Evolutionary conservation across 768 basidiomycete genomes (phyloP).

Genomic region (Cyclocybe cylindracea): DNA sequence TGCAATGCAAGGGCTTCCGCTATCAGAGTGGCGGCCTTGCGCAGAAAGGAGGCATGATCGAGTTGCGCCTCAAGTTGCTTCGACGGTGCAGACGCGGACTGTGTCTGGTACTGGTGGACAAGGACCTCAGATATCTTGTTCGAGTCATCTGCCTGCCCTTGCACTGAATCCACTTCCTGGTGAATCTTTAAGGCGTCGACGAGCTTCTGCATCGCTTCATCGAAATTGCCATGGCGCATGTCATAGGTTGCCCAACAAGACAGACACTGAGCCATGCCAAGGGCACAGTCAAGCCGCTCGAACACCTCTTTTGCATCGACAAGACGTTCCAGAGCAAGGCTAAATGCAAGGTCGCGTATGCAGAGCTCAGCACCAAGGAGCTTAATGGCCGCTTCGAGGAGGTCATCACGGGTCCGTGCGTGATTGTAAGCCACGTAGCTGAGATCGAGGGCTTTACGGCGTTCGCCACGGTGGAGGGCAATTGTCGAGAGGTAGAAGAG

Average conservation of each 20-base stretch:
- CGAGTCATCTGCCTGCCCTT: slow-evolving; percentile 17
- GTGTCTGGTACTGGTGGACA: not conserved
- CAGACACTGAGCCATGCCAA: slow-evolving; percentile 20
- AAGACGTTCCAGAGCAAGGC: not conserved
- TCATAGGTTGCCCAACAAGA: slow-evolving; percentile 15
- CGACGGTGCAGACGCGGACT: no score
- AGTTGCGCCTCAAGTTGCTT: no score
- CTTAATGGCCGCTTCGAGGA: not conserved
- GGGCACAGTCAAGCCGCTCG: slow-evolving; percentile 1
- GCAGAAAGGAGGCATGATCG: not conserved
- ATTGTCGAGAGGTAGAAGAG: slow-evolving; percentile 11
- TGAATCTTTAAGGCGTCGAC: slow-evolving; percentile 8
- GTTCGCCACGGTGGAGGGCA: slow-evolving; percentile 11
- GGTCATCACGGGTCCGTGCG: not conserved
- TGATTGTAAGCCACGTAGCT: not conserved
- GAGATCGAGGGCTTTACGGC: not conserved
- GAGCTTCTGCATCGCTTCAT: slow-evolving; percentile 13
- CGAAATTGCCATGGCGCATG: slow-evolving; percentile 7
- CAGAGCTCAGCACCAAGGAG: not conserved
- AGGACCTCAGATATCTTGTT: slow-evolving; percentile 13
- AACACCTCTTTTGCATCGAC: slow-evolving; percentile 4
- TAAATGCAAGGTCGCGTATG: not conserved
- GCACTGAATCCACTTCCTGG: slow-evolving; percentile 5
- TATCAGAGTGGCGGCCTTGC: slow-evolving; percentile 14
- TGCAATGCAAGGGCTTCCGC: slow-evolving; percentile 16